Evolutionary conservation across 352 stramenopile genomes (phyloP).

Genomic region (Phytophthora foliorum): DNA sequence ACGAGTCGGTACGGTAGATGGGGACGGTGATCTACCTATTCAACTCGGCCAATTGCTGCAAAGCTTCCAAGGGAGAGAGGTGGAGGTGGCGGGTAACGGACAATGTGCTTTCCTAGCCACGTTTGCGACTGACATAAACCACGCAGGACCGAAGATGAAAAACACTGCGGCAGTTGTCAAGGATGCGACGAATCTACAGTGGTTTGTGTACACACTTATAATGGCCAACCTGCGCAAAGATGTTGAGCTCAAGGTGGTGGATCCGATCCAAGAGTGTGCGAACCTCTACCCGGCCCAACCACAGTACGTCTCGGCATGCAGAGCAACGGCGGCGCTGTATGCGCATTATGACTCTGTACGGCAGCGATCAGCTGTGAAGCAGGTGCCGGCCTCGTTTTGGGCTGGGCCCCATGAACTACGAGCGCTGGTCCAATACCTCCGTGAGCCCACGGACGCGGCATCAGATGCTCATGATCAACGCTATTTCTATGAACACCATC

Average conservation of each 20-base stretch:
- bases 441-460: neutral
- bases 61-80: neutral
- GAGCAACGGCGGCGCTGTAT: neutral
- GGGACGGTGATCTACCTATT: neutral
- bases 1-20: neutral
- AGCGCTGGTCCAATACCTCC: neutral
- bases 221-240: conserved; percentile 1
- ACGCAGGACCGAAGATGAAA: neutral
- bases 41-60: neutral
- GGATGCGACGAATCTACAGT: conserved; percentile 1
- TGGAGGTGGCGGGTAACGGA: neutral
- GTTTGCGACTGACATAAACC: neutral
- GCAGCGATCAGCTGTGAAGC: too few species aligned
- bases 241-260: neutral
- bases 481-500: conserved; percentile 4
- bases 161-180: neutral
- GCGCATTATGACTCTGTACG: neutral
- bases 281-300: neutral
- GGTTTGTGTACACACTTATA: neutral
- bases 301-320: neutral
- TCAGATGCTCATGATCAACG: conserved; percentile 10
- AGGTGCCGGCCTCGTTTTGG: neutral
- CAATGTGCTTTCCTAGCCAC: neutral
- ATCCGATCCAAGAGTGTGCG: neutral
- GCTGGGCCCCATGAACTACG: neutral